A percentile compares a stretch with the other conserved stretches of the same genome.
Conservation (phyloP, 441 rosid species). For the Gossypium laxum region DNA sequence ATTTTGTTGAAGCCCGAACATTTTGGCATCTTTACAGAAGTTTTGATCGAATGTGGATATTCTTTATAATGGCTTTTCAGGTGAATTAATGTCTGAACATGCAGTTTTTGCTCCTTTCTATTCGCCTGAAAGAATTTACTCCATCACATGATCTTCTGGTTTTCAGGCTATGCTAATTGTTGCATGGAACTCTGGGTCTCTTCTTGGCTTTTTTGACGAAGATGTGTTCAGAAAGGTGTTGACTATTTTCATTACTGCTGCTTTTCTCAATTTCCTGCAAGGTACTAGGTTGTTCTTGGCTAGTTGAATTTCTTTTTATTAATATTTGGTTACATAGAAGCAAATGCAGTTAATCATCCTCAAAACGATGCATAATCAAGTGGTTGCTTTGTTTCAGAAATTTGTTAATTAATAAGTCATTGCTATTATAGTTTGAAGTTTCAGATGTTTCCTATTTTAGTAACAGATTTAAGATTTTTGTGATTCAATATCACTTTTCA, state of each 20-base stretch:
- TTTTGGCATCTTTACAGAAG: conserved; percentile 91
- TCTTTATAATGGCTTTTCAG: conserved; percentile 19
- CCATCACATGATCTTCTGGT: conserved; percentile 14
- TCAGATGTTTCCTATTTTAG: conserved; percentile 5
- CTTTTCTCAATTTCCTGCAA: conserved; percentile 78
- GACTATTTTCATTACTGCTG: conserved; percentile 81
- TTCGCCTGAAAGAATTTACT: conserved; percentile 15
- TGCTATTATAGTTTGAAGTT: conserved; percentile 2
- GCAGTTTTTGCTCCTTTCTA: conserved; percentile 16
- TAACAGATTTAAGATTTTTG: background rate
- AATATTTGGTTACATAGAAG: conserved; percentile 1
- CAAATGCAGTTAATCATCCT: conserved; percentile 1
- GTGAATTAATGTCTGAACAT: conserved; percentile 17
- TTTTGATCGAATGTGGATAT: conserved; percentile 90
- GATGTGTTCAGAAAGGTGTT: conserved; percentile 55
- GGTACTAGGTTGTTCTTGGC: conserved; percentile 35
- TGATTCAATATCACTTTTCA: conserved; percentile 16
- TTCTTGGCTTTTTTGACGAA: conserved; percentile 44
- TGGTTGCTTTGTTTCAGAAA: conserved; percentile 5
- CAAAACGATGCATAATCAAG: background rate
- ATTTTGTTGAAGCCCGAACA: conserved; percentile 96
- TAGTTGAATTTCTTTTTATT: conserved; percentile 7
- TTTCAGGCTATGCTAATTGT: conserved; percentile 84
- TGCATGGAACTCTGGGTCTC: conserved; percentile 83
- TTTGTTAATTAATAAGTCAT: background rate